Evolutionary conservation across 768 basidiomycete genomes (phyloP), one percentile per base, ranked within the genome.

Genomic region (Naganishia onofrii): DNA sequence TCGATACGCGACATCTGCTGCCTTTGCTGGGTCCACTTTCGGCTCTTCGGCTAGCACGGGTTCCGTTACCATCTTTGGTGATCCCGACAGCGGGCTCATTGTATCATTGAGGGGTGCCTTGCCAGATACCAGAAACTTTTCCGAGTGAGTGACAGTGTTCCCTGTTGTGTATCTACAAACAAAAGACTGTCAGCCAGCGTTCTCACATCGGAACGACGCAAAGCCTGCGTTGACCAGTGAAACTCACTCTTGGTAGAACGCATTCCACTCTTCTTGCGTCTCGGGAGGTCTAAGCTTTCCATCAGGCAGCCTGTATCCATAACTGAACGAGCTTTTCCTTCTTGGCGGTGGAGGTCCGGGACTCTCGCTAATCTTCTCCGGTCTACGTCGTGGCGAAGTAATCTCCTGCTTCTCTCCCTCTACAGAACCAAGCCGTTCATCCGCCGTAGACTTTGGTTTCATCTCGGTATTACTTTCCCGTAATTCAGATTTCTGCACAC

Each of bases 241-340:
- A 15, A 63, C 60, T 34, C 26, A 63, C 60, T 63, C 60, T 42
- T 63, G 60, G 60, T 63, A 63, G 38, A 63, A 63, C 32, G 60
- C 60, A 63, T 44, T 63, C 60, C 60, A 63, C 32, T 63, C 60
- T 26, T 63, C 60, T 44, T 63, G 42, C 23, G 38, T 63, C 32
- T 63, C 38, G 5, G 60, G 60, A n/a, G 60, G 60, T 63, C 60
- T 38, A 28, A 42, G 46, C 60, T 42, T 13, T 28, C 60, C 60
- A 63, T 63, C 60, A 12, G n/a, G n/a, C 9, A 63, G 17, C 38
- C 38, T n/a, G 15, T 26, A 63, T 17, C 38, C 60, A 63, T 44
- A 44, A 44, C 60, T 44, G 9, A 63, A 63, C 38, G 7, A 34
- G 42, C 60, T 63, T 26, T 63, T 42, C 36, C 60, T 17, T 26